A percentile compares a stretch with the other conserved stretches of the same genome.
Evolutionary conservation across 768 basidiomycete species (phyloP).

Genomic region (Kwoniella dejecticola): DNA sequence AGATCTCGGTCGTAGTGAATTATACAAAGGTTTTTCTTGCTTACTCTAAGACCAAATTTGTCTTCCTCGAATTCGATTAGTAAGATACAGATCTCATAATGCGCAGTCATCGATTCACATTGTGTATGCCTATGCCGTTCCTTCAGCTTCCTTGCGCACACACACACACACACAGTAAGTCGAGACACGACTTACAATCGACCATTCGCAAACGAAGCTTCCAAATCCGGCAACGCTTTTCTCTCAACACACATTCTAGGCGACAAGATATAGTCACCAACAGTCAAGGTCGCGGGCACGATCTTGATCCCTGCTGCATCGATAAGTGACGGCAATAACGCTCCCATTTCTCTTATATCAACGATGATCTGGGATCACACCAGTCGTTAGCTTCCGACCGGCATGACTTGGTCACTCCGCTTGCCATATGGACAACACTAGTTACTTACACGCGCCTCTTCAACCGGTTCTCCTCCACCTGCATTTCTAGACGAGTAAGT

Average conservation of each 20-base stretch:
- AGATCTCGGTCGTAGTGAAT: neutral
- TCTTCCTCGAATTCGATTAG: conserved; percentile 98
- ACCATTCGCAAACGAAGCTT: conserved; percentile 91
- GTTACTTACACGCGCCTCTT: conserved; percentile 61
- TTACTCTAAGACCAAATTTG: conserved; percentile 84
- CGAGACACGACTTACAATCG: conserved; percentile 72
- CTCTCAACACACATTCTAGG: conserved; percentile 96
- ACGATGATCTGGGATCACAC: conserved; percentile 72
- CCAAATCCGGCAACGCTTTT: conserved; percentile 88
- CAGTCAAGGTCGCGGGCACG: conserved; percentile 86
- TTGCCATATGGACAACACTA: too few species aligned
- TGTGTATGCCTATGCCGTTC: conserved; percentile 74
- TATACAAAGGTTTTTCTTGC: too few species aligned
- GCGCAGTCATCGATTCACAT: conserved; percentile 93
- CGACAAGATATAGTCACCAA: conserved; percentile 93
- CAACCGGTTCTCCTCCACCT: conserved; percentile 73
- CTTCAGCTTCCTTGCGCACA: neutral
- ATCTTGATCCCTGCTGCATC: conserved; percentile 78
- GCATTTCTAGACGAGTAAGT: conserved; percentile 77
- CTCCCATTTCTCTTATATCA: conserved; percentile 95
- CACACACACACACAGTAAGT: too few species aligned
- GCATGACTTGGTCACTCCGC: too few species aligned
- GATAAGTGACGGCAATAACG: conserved; percentile 82
- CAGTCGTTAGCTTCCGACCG: neutral
- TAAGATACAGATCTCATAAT: conserved; percentile 90